Conservation (phyloP, 2,329 filamentous ascomycete species). For the Trichoderma endophyticum region DNA sequence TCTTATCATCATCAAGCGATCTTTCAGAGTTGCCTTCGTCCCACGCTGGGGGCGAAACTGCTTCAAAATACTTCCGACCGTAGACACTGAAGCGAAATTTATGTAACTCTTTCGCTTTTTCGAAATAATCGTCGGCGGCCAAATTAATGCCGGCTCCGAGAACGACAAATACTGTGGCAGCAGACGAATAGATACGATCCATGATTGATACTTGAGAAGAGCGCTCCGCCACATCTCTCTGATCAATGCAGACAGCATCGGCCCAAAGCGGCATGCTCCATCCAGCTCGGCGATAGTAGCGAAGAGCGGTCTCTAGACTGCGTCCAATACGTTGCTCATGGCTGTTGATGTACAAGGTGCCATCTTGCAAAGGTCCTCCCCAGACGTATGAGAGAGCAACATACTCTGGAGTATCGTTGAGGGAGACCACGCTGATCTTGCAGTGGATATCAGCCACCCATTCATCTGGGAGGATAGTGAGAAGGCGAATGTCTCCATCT, state of each 20-base stretch:
- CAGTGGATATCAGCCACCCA: background rate
- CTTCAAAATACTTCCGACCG: background rate
- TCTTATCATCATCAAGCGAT: background rate
- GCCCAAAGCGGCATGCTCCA: constrained; percentile 8
- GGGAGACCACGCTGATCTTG: background rate
- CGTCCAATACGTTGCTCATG: background rate
- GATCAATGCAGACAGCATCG: constrained; percentile 16
- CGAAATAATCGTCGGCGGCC: background rate
- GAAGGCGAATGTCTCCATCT: background rate
- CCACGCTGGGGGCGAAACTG: background rate
- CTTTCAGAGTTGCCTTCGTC: background rate
- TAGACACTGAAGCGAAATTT: background rate
- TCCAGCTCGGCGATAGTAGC: background rate
- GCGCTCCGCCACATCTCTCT: constrained; percentile 1
- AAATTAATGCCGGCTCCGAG: background rate
- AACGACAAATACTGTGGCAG: constrained; percentile 1
- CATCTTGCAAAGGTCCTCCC: background rate
- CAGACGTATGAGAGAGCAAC: background rate
- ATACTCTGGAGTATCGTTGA: background rate
- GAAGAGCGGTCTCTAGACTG: background rate
- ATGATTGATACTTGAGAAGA: constrained; percentile 12
- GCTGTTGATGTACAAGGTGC: background rate
- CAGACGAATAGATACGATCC: constrained; percentile 13
- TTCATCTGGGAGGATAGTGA: background rate
- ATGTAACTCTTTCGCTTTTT: background rate